phyloP scores from a whole-genome alignment of 495 filamentous ascomycete species.

The Lichina pygmaea region DNA sequence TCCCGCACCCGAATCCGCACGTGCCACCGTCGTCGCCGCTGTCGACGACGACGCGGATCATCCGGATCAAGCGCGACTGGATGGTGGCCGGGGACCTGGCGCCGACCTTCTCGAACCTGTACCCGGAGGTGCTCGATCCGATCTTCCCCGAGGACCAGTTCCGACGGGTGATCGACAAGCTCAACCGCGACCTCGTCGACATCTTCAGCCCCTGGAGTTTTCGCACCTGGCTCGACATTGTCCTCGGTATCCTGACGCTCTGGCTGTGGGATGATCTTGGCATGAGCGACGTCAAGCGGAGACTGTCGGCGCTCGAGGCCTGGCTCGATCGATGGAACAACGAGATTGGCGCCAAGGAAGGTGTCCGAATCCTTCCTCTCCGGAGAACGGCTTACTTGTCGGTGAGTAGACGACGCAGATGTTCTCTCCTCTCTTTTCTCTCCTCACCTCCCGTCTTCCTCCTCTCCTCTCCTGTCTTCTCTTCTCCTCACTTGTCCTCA shows the following conservation, averaged over 20 bases:
- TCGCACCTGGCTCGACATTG: slow-evolving; percentile 47
- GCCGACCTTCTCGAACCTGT: slow-evolving; percentile 77
- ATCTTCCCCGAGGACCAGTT: slow-evolving; percentile 55
- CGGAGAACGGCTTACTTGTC: slow-evolving; percentile 72
- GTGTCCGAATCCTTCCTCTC: slow-evolving; percentile 45
- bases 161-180: slow-evolving; percentile 42
- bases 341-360: slow-evolving; percentile 25
- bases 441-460: background rate
- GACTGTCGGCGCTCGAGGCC: slow-evolving; percentile 34
- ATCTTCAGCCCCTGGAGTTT: slow-evolving; percentile 42
- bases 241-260: slow-evolving; percentile 52
- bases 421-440: background rate
- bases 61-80: slow-evolving; percentile 78
- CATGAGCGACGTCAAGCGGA: slow-evolving; percentile 38
- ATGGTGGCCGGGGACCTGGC: slow-evolving; percentile 74
- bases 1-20: slow-evolving; percentile 78
- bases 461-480: slow-evolving; percentile 1
- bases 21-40: slow-evolving; percentile 52
- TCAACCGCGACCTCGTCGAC: slow-evolving; percentile 43
- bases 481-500: slow-evolving; percentile 2
- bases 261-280: slow-evolving; percentile 90
- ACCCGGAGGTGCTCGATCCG: slow-evolving; percentile 82
- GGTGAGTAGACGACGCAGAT: slow-evolving; percentile 27
- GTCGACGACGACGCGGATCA: slow-evolving; percentile 55
- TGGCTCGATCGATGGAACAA: slow-evolving; percentile 66